These are phyloP conservation scores for Talaromyces albobiverticillius DNA, from an alignment of 2,329 filamentous ascomycete genomes.

Conservation along the genomic window DNA sequence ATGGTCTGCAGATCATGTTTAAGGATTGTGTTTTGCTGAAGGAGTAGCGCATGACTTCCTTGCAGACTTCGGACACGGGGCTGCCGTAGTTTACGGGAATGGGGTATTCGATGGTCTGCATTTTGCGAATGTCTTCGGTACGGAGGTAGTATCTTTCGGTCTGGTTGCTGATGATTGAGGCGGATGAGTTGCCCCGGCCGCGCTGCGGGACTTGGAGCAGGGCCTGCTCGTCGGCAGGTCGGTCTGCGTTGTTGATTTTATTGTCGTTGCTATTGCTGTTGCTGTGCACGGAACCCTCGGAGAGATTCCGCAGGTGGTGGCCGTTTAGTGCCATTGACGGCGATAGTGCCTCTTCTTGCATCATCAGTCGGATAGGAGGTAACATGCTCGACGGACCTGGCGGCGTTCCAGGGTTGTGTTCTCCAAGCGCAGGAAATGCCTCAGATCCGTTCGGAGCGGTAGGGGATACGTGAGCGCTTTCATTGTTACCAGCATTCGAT, in stretches of 20 bases:
- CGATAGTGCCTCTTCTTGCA: no score
- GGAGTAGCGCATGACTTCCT: constrained; percentile 17
- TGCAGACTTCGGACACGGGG: constrained; percentile 15
- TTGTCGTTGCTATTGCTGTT: no score
- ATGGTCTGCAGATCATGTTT: constrained; percentile 19
- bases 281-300: no score
- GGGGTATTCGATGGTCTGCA: neutral
- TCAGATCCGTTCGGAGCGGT: neutral
- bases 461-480: neutral
- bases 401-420: neutral
- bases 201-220: constrained; percentile 2
- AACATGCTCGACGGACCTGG: no score
- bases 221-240: neutral
- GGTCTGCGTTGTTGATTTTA: no score
- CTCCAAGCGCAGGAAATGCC: neutral
- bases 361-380: no score
- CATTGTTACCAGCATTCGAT: neutral
- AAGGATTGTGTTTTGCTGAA: constrained; percentile 15
- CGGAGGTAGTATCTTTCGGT: neutral
- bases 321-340: no score
- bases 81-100: constrained; percentile 16
- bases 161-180: neutral
- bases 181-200: neutral
- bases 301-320: no score
- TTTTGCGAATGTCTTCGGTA: neutral